These are phyloP conservation scores for Oidium heveae DNA, from an alignment of 2,329 filamentous ascomycete species.

Conservation along the genomic window DNA sequence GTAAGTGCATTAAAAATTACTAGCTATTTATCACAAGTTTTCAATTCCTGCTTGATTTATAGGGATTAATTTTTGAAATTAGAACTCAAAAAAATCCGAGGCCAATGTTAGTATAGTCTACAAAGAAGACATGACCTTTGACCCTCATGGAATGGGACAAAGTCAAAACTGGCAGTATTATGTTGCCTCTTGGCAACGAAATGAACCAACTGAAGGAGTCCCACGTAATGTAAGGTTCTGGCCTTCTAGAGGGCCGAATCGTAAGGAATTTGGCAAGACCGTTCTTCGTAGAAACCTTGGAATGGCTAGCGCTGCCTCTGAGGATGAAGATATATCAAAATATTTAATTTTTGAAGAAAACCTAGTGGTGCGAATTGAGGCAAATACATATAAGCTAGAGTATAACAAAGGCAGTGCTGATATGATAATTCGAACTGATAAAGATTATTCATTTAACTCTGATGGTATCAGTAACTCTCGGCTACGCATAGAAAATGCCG, in stretches of 20 bases:
- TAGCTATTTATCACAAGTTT: not conserved
- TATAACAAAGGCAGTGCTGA: conserved; percentile 47
- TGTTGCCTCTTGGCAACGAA: conserved; percentile 69
- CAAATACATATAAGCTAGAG: conserved; percentile 57
- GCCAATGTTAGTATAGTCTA: conserved; percentile 48
- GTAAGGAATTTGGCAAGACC: conserved; percentile 13
- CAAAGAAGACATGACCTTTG: conserved; percentile 51
- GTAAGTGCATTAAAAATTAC: conserved; percentile 29
- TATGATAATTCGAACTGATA: conserved; percentile 15
- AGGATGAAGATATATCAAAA: conserved; percentile 35
- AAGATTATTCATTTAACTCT: conserved; percentile 14
- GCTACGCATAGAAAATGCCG: conserved; percentile 14
- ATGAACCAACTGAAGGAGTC: conserved; percentile 69
- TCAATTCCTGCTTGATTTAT: not conserved
- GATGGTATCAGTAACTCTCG: conserved; percentile 9
- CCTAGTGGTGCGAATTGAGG: conserved; percentile 46
- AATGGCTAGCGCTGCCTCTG: conserved; percentile 31
- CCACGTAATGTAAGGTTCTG: conserved; percentile 24
- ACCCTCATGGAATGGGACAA: conserved; percentile 66
- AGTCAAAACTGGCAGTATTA: conserved; percentile 84
- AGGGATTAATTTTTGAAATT: conserved; percentile 2
- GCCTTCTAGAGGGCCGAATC: not conserved
- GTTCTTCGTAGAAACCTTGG: conserved; percentile 50
- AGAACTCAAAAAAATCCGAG: conserved; percentile 42
- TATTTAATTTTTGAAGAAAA: conserved; percentile 38